Base-by-base conservation (phyloP, 306 rosid species). In the Vigna nakashimae region DNA sequence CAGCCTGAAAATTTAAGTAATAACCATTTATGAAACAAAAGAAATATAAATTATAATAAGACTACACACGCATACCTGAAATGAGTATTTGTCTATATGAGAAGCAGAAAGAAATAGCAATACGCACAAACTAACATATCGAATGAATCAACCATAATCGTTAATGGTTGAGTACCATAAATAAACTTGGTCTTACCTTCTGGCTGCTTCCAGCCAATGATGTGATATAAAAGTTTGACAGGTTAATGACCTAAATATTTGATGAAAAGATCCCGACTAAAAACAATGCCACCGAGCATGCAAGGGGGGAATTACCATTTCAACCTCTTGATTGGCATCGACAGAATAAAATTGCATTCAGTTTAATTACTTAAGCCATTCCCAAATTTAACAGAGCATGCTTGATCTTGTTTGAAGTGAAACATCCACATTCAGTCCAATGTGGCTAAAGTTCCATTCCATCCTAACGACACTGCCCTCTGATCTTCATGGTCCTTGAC, bases 1-100 rank as follows among this genome's bases (percentile, higher is more conserved):
- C 99, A 64, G 99, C 97, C 99, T 96, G 93, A 84, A 76, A 87
- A 73, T 75, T 69, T 16, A 40, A 57, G 62, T 1, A 59, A 80
- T 68, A 60, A 45, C 18, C 55, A 80, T 22, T 28, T 9, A 53
- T 77, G 63, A 83, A 64, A 57, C 51, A 49, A 60, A 38, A 43
- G 45, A 24, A 53, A 52, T 17, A 53, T 34, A 17, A 20, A 45
- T 7, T 30, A 48, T 30, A 57, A 57, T n/a, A 82, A 55, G 14
- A 43, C 6, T 34, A 16, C 56, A 48, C 55, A 73, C 63, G 11
- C 16, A 22, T 5, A 22, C 3, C n/a, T 5, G 38, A 34, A 34
- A 34, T 34, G 6, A 34, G 38, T 34, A 34, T 4, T 5, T 34
- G 4, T 34, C 38, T 4, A 34, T 34, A 30, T 34, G 36, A 15